These are phyloP conservation scores for Rachicladosporium sp. DNA, from an alignment of 2,329 filamentous ascomycete species.

Conservation along the genomic window DNA sequence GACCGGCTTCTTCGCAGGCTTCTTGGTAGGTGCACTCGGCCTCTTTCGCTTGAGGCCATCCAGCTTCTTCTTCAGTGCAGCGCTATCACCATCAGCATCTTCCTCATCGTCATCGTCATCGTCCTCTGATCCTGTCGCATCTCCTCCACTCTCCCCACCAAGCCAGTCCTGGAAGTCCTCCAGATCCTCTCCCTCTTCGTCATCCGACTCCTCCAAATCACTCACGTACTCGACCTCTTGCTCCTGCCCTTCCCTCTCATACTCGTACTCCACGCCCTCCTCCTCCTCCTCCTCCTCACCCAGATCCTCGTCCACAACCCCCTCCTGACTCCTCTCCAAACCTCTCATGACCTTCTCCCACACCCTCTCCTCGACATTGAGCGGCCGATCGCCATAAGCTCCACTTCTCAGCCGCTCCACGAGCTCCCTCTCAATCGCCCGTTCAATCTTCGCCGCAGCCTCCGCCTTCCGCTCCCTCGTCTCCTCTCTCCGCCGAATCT, in stretches of 20 bases:
- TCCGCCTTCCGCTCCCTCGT: constrained; percentile 38
- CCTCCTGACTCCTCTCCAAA: constrained; percentile 67
- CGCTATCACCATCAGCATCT: constrained; percentile 41
- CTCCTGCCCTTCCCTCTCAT: constrained; percentile 38
- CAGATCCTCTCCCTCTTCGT: constrained; percentile 56
- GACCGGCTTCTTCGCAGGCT: constrained; percentile 46
- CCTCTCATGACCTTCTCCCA: constrained; percentile 95
- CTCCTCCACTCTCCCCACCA: constrained; percentile 51
- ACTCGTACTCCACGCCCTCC: constrained; percentile 49
- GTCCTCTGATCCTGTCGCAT: constrained; percentile 40
- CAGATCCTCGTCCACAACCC: constrained; percentile 69
- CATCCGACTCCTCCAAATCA: constrained; percentile 62
- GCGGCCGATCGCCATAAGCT: constrained; percentile 83
- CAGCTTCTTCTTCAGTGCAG: constrained; percentile 44
- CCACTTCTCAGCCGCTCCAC: constrained; percentile 83
- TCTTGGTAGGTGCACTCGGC: constrained; percentile 34
- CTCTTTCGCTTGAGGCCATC: constrained; percentile 46
- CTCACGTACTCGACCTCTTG: constrained; percentile 72
- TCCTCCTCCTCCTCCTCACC: constrained; percentile 59
- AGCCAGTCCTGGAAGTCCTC: constrained; percentile 95
- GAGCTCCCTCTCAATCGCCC: constrained; percentile 88
- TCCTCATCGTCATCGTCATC: constrained; percentile 39
- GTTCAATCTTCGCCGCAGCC: constrained; percentile 75
- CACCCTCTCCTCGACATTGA: constrained; percentile 88
- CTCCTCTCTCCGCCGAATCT: constrained; percentile 50